Base-by-base conservation (phyloP, 345 rosid genomes). In the Durio zibethinus region DNA sequence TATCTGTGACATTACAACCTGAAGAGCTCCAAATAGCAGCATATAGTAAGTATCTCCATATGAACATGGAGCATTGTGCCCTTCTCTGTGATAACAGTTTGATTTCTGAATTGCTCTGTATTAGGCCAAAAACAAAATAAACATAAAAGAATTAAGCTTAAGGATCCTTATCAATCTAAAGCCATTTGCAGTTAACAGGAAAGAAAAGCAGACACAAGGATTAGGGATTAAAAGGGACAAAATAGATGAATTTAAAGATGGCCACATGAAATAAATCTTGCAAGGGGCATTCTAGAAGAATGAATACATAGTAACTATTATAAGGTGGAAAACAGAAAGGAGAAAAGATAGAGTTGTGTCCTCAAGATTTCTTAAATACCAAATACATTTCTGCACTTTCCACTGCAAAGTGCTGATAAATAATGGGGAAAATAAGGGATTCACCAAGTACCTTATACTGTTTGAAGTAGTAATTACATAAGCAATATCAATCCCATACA, bases 381-480 rank as follows among this genome's bases (percentile, higher is more conserved):
- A 40, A 40, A 40, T 40, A 27, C 7, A 7, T 36, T 9, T 38
- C 2, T 35, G 29, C 47, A 65, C 43, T 10, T 65, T 11, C 29
- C 16, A 29, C 38, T 15, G 10, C 20, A 14, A 14, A 4, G 4
- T 20, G 14, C 7, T 1, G n/a, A 33, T 31, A 63, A 27, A 59
- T 12, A 16, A 25, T 57, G 5, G 10, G 23, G 25, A 10, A 57
- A 11, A 23, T 3, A 7, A 1, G 7, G 16, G 38, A 16, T 16
- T 73, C 40, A 12, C 45, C 31, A 9, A 66, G 76, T 83, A 90
- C 97, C 94, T 89, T 85, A 90, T 83, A 66, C 94, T 54, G 56
- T 86, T 88, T 42, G 97, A 79, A 50, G 91, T 81, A 15, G 93
- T 89, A 72, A 92, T 85, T 73, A 89, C 90, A 83, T 89, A 92